Base-by-base conservation (phyloP, 345 rosid genomes). In the Murraya koenigii region DNA sequence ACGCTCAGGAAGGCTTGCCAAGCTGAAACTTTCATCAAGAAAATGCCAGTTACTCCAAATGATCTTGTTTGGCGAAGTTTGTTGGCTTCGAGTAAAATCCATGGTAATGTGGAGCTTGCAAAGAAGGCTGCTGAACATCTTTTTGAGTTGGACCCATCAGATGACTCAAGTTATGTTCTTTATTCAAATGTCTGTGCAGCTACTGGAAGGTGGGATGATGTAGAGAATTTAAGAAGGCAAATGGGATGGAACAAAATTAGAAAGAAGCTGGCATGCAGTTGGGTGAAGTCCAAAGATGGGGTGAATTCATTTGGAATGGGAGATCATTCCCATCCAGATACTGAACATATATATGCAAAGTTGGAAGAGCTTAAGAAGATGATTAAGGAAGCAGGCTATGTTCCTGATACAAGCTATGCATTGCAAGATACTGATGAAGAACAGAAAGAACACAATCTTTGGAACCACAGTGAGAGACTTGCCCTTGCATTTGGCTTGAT, bases 371-470 rank as follows among this genome's bases (percentile, higher is more conserved):
- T 95, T 19, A 93, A 84, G 88, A 89, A 83, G 86, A 86, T 88
- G 85, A 89, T 95, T 22, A 89, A 81, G 80, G 97, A 91, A 83
- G 92, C 93, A 30, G 97, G 98, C 58, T 91, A 90, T 77, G 82
- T 93, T 28, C 87, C 97, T 20, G 94, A 94, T 72, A 94, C 93
- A 23, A 90, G 93, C 87, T 82, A 82, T 67, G 89, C 94, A 26
- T 84, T 93, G 86, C 98, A 93, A 66, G 98, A 94, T 75, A 93
- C 95, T 36, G 95, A 94, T 79, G 98, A 91, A 79, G 98, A 95
- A 81, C 97, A 93, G 60, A 95, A 91, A 81, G 98, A 93, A 72
- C 95, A 91, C 30, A 89, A 88, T 80, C 93, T 93, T 52, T 91
- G 97, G 98, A 90, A 87, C 77, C 97, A 93, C 68, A 91, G 97